phyloP scores from a whole-genome alignment of 2,329 filamentous ascomycete genomes.

The Aspergillus fischeri region DNA sequence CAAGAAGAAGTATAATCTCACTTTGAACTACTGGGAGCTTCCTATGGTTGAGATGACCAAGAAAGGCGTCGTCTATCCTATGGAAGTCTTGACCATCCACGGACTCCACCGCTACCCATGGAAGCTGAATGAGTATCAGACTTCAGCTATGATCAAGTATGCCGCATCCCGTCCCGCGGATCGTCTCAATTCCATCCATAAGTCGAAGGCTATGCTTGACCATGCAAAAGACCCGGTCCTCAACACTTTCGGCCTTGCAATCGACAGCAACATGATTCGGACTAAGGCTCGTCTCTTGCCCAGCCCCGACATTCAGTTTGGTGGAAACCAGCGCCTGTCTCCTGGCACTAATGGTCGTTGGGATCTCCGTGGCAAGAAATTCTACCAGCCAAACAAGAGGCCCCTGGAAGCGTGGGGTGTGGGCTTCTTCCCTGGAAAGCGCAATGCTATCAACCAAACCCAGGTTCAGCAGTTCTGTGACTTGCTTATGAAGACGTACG shows the following conservation, averaged over 20 bases:
- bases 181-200: conserved; percentile 65
- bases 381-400: conserved; percentile 60
- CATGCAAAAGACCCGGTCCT: conserved; percentile 69
- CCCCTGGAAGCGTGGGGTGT: conserved; percentile 73
- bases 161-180: conserved; percentile 72
- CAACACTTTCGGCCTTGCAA: conserved; percentile 66
- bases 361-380: conserved; percentile 81
- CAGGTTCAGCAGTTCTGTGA: conserved; percentile 53
- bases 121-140: conserved; percentile 62
- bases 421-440: conserved; percentile 58
- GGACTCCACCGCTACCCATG: conserved; percentile 54
- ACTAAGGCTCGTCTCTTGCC: conserved; percentile 68
- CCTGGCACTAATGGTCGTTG: conserved; percentile 71
- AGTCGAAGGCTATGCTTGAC: conserved; percentile 62
- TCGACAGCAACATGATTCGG: conserved; percentile 61
- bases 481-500: conserved; percentile 60
- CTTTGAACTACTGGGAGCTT: conserved; percentile 44
- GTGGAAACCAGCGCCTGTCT: conserved; percentile 48
- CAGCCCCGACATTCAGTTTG: conserved; percentile 69
- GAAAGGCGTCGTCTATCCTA: conserved; percentile 50
- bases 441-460: conserved; percentile 42
- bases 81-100: conserved; percentile 53
- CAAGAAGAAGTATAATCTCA: conserved; percentile 48
- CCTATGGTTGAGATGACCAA: conserved; percentile 58
- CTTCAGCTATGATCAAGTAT: conserved; percentile 85